Evolutionary conservation across 176 grass and related monocot species (phyloP), one percentile per base, ranked within the genome.

Genomic region (Aegilops speltoides): DNA sequence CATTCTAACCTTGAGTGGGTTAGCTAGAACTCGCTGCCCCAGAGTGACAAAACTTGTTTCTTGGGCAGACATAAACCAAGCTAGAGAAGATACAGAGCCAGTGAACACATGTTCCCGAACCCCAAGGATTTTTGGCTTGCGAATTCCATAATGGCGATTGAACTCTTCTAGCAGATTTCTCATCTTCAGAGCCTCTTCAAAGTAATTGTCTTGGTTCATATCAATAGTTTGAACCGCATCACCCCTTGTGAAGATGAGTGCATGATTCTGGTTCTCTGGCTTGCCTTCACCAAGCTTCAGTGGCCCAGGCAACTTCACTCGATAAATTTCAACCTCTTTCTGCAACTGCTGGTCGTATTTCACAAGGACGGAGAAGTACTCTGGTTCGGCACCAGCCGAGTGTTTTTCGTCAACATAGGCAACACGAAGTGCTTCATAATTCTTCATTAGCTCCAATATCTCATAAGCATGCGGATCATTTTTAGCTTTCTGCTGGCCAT

Each of bases 51-150:
- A 98, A 82, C 95, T 98, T 79, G 85, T 95, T 87, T 98, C 95
- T 57, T 98, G 95, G 45, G 95, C 95, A 78, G 95, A 98, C 95
- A 98, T 98, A 86, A 98, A 98, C 95, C 91, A 93, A 79, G 95
- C 95, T 19, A 98, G 89, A 48, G 95, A 98, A 67, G 95, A 98
- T 61, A 98, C 95, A 9, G 95, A 98, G 86, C 95, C 95, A 22
- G 95, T 98, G 80, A 98, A 98, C 13, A 98, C 95, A 68, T 98
- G 93, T 86, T 98, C 95, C 43, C 95, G 89, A 83, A 98, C 93
- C 50, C 95, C 95, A 59, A 98, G 90, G 60, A 98, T 91, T 87
- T 94, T 98, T 34, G 95, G 93, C 80, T 98, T 98, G 26, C 93
- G 91, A 45, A 89, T 89, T 69, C 95, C 95, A 91, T 98, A 98